Evolutionary conservation across 2,329 filamentous ascomycete genomes (phyloP).

Genomic region (Fonsecaea pugnacius): DNA sequence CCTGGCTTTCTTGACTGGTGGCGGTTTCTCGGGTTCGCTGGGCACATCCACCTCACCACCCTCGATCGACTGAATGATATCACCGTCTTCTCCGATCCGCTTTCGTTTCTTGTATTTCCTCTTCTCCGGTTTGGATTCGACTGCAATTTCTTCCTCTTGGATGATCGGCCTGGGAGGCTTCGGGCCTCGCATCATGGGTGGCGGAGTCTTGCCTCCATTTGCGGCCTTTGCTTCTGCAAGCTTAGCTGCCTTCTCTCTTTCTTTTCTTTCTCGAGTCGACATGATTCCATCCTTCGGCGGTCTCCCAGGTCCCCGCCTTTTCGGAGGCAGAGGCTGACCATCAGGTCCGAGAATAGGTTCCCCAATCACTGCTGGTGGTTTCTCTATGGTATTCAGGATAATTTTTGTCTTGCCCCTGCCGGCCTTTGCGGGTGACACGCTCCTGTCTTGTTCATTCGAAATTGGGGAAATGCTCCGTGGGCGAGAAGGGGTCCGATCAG

Average conservation of each 20-base stretch:
- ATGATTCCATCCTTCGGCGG: constrained; percentile 70
- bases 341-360: constrained; percentile 29
- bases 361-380: constrained; percentile 13
- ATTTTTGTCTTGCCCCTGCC: constrained; percentile 31
- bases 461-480: constrained; percentile 23
- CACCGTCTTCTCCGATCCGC: constrained; percentile 51
- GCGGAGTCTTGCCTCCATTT: constrained; percentile 53
- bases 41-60: constrained; percentile 30
- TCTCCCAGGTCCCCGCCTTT: constrained; percentile 63
- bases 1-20: constrained; percentile 46
- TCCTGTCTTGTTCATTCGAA: constrained; percentile 28
- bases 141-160: constrained; percentile 41
- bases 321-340: constrained; percentile 36
- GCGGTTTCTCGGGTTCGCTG: constrained; percentile 32
- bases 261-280: constrained; percentile 65
- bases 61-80: constrained; percentile 50
- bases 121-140: constrained; percentile 50
- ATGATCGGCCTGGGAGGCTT: constrained; percentile 39
- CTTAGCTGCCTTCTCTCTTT: constrained; percentile 59
- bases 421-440: constrained; percentile 20
- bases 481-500: constrained; percentile 18
- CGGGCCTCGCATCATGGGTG: constrained; percentile 43
- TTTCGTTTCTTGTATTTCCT: constrained; percentile 56
- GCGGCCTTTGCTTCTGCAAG: constrained; percentile 49
- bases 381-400: constrained; percentile 23